These are phyloP conservation scores for Salisapilia sapeloensis DNA, from an alignment of 352 stramenopile genomes.

Conservation along the genomic window DNA sequence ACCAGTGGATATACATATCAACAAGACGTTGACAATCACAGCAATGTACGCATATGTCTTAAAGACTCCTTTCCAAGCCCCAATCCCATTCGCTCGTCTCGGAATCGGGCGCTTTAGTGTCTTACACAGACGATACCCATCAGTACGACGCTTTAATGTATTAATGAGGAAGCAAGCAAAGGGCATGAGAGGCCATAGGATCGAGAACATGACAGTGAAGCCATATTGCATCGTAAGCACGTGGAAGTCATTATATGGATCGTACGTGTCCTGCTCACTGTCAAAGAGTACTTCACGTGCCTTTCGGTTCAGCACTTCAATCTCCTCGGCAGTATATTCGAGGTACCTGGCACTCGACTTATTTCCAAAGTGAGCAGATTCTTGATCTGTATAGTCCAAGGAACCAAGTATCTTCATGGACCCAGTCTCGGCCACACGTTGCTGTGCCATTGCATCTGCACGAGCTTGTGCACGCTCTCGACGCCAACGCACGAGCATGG, in stretches of 20 bases:
- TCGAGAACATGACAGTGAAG: conserved; percentile 71
- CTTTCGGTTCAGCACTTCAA: conserved; percentile 49
- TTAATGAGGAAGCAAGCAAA: conserved; percentile 61
- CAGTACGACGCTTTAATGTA: conserved; percentile 38
- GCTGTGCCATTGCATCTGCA: conserved; percentile 43
- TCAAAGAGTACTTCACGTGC: conserved; percentile 54
- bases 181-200: conserved; percentile 61
- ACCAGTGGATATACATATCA: conserved; percentile 60
- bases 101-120: conserved; percentile 59
- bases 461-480: conserved; percentile 34
- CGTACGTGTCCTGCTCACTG: conserved; percentile 50
- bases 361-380: conserved; percentile 53
- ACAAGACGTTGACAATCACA: conserved; percentile 48
- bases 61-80: conserved; percentile 42
- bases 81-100: conserved; percentile 52
- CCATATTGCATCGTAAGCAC: conserved; percentile 48
- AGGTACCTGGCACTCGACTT: conserved; percentile 47
- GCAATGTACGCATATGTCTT: conserved; percentile 39
- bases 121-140: conserved; percentile 48
- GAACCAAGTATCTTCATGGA: conserved; percentile 73
- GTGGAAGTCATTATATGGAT: conserved; percentile 67
- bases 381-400: conserved; percentile 59
- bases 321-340: conserved; percentile 34
- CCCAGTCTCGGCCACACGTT: conserved; percentile 42
- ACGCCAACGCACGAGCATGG: conserved; percentile 46